Conservation (phyloP, 208 protist species). For the Trypanosoma lewisi region DNA sequence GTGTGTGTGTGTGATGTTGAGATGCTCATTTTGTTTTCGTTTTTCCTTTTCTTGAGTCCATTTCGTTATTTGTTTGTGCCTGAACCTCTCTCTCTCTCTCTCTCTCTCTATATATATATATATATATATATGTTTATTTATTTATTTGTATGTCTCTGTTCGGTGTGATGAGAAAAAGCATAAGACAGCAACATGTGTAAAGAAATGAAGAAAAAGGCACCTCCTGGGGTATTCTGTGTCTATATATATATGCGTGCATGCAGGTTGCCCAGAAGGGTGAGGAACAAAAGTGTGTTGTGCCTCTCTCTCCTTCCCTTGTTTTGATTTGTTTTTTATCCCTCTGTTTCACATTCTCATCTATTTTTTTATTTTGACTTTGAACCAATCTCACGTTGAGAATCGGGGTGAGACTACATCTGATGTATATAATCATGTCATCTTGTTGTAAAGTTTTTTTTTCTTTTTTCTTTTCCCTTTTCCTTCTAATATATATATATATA, state of each 20-base stretch:
- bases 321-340: neutral
- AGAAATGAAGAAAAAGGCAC: neutral
- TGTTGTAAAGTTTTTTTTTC: constrained; percentile 4
- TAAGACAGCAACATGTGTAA: neutral
- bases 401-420: neutral
- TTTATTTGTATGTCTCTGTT: neutral
- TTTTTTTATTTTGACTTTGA: too few relatives aligned
- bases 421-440: too few relatives aligned
- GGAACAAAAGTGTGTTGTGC: neutral
- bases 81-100: neutral
- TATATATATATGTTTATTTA: constrained; percentile 11
- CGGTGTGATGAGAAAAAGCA: neutral
- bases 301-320: neutral
- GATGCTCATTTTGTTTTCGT: too few relatives aligned
- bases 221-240: neutral
- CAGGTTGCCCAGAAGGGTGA: neutral
- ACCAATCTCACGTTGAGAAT: too few relatives aligned
- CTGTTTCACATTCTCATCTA: neutral
- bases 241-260: too few relatives aligned
- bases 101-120: constrained; percentile 10
- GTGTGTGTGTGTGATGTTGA: too few relatives aligned
- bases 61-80: neutral
- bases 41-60: neutral
- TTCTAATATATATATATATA: too few relatives aligned
- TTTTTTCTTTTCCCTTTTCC: constrained; percentile 28